Percentiles rank a stretch among this genome's conserved stretches.
Evolutionary conservation across 192 early-diverging fungal species (phyloP).

Genomic region (Thamnidium elegans): DNA sequence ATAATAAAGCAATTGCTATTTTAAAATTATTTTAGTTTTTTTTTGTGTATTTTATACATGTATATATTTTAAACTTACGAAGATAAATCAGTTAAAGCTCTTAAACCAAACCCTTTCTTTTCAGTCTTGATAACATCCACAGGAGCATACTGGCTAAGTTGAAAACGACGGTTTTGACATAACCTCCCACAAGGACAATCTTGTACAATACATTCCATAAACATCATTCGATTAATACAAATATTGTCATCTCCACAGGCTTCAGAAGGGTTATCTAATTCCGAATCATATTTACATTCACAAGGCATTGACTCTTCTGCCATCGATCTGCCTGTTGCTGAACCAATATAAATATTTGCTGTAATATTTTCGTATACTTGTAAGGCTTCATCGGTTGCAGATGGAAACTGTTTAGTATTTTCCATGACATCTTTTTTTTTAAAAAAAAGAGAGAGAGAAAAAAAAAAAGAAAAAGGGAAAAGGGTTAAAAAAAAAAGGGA

Average conservation of each 20-base stretch:
- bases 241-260: conserved; percentile 89
- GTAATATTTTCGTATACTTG: conserved; percentile 63
- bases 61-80: conserved; percentile 45
- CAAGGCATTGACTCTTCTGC: conserved; percentile 74
- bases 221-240: conserved; percentile 91
- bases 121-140: conserved; percentile 87
- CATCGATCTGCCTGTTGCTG: conserved; percentile 64
- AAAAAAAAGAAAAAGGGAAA: too few species aligned
- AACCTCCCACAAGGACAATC: conserved; percentile 84
- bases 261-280: conserved; percentile 51
- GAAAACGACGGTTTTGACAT: conserved; percentile 91
- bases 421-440: too few species aligned
- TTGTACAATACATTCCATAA: conserved; percentile 86
- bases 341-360: conserved; percentile 66
- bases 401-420: conserved; percentile 12
- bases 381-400: conserved; percentile 46
- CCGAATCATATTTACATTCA: conserved; percentile 71
- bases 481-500: background rate
- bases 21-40: background rate
- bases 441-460: background rate
- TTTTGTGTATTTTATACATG: too few species aligned
- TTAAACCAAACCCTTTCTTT: conserved; percentile 89
- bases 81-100: conserved; percentile 59
- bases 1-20: conserved; percentile 81
- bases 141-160: conserved; percentile 75